These are phyloP conservation scores for Daldinia grandis DNA, from an alignment of 495 filamentous ascomycete species.

Conservation along the genomic window DNA sequence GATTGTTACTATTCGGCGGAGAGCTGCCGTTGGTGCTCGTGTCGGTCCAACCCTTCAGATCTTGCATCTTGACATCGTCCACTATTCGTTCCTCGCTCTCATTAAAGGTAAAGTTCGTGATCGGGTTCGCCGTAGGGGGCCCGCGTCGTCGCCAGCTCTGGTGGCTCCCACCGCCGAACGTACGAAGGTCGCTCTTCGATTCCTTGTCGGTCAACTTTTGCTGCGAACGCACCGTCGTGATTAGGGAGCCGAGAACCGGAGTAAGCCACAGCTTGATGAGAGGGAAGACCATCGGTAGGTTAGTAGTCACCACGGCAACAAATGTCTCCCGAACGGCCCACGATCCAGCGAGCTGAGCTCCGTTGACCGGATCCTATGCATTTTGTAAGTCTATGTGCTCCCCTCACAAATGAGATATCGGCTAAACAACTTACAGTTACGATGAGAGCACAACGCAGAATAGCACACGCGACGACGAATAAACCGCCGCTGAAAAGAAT, in stretches of 20 bases:
- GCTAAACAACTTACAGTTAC: conserved; percentile 47
- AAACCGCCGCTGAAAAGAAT: conserved; percentile 58
- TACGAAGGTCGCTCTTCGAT: conserved; percentile 38
- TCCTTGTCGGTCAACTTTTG: conserved; percentile 42
- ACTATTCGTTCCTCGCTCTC: conserved; percentile 62
- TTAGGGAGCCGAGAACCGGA: conserved; percentile 48
- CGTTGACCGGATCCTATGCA: conserved; percentile 53
- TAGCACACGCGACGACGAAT: conserved; percentile 60
- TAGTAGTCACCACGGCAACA: conserved; percentile 60
- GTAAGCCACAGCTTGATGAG: conserved; percentile 55
- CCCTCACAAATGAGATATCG: not conserved
- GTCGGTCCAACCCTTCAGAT: conserved; percentile 43
- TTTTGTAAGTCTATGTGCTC: conserved; percentile 9
- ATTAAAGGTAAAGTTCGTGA: conserved; percentile 58
- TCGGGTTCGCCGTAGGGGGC: conserved; percentile 53
- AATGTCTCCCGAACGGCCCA: conserved; percentile 64
- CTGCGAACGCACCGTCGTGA: conserved; percentile 44
- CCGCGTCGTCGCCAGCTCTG: conserved; percentile 55
- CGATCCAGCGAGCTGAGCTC: conserved; percentile 56
- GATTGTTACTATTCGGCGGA: conserved; percentile 4
- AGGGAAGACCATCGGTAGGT: conserved; percentile 64
- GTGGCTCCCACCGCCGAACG: conserved; percentile 46
- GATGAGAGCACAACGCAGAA: conserved; percentile 59
- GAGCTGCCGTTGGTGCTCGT: conserved; percentile 33
- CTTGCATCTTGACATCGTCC: conserved; percentile 51